Base-by-base conservation (phyloP, 139 green algal genomes). In the Volvox africanus region DNA sequence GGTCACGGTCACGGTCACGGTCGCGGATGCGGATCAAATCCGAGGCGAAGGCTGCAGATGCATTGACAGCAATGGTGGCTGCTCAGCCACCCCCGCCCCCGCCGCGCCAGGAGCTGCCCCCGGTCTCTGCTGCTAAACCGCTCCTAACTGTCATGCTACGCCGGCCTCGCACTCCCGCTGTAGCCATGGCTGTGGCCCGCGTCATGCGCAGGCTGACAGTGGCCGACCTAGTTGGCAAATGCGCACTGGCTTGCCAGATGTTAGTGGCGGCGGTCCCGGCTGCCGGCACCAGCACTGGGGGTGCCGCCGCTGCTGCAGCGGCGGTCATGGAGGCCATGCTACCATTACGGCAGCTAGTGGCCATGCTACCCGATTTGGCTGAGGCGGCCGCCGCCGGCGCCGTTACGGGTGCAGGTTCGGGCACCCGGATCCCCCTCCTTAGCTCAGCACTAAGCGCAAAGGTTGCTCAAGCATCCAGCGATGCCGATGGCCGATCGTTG, bases 141-240 rank as follows among this genome's bases (percentile, higher is more conserved):
- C 55, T 90, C 30, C 73, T 84, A 21, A n/a, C 32, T 11, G 86
- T 62, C 16, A 76, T 90, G 86, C 30, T 90, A 26, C 86, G 75
- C 0, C 86, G 75, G 30, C 73, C 55, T 1, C 86, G 86, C 30
- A 30, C 50, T 12, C 73, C 86, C 0, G 73, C 75, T 30, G 86
- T 90, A 0, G 73, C 75, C 0, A 61, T 71, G 1, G 73, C 73
- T 30, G 75, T 44, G 13, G 75, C 86, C 21, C 73, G 86, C 22
- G 86, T 90, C 2, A 83, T 90, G 86, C 86, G 86, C 18, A 44
- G 86, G 14, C 55, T 90, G 30, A 82, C 85, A n/a, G 85, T 73
- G 1, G 85, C 85, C 18, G 85, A 71, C 69, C 85, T 89, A 0
- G 85, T 30, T 0, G 85, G 69, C 37, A 73, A 82, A 30, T 67